Conservation (phyloP, 106 monocot genomes). For the Hemerocallis citrina region DNA sequence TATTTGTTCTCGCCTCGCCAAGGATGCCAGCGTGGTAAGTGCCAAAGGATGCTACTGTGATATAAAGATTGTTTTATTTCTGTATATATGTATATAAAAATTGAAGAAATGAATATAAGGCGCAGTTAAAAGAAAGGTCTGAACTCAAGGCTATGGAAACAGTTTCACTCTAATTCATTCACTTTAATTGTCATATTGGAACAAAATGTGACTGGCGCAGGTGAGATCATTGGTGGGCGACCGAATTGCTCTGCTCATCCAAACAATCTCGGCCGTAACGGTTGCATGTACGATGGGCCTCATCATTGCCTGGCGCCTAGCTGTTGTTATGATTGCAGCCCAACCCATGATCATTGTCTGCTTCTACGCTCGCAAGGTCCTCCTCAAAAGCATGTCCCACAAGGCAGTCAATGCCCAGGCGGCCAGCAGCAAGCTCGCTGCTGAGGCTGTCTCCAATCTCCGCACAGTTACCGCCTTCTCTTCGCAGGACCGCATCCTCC, state of each 20-base stretch:
- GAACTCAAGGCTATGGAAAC: no score
- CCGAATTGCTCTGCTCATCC: slow-evolving; percentile 16
- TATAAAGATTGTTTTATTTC: background rate
- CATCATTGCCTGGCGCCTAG: slow-evolving; percentile 20
- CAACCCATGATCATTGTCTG: slow-evolving; percentile 20
- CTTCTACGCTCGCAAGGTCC: slow-evolving; percentile 8
- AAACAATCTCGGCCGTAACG: slow-evolving; percentile 8
- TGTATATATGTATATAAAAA: no score
- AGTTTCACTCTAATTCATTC: no score
- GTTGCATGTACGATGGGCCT: slow-evolving; percentile 20
- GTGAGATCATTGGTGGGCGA: slow-evolving; percentile 25
- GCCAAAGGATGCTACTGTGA: background rate
- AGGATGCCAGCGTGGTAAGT: slow-evolving; percentile 37
- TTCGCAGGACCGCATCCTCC: slow-evolving; percentile 18
- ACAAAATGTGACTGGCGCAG: background rate
- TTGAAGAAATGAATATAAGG: no score
- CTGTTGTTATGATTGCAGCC: slow-evolving; percentile 21
- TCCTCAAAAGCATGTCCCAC: slow-evolving; percentile 14
- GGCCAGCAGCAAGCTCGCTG: slow-evolving; percentile 18
- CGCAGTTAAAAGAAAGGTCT: background rate
- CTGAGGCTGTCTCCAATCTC: slow-evolving; percentile 19
- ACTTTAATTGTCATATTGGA: background rate
- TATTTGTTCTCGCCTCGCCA: slow-evolving; percentile 28
- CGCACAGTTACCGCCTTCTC: slow-evolving; percentile 25
- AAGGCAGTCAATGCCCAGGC: slow-evolving; percentile 14